phyloP scores from a whole-genome alignment of 2,329 filamentous ascomycete species.

The Colletotrichum limetticola region DNA sequence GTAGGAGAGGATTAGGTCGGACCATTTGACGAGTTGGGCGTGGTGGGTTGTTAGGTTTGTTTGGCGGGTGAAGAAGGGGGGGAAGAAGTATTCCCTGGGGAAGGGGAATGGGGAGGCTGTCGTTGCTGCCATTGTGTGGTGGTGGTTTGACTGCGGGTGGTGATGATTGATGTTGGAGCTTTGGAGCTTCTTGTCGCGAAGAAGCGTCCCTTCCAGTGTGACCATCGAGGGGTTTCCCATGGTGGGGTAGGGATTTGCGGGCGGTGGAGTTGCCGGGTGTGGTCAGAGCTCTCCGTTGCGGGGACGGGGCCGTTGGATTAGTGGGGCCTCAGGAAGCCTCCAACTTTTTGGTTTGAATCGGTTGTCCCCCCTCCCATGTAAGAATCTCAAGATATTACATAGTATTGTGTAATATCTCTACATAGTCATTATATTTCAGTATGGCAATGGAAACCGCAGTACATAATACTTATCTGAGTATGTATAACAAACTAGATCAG shows the following conservation, averaged over 20 bases:
- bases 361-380: not conserved
- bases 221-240: not conserved
- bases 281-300: not conserved
- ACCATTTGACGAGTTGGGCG: conserved; percentile 87
- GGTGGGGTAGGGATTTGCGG: not conserved
- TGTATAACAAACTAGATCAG: no score
- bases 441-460: no score
- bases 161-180: not conserved
- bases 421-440: no score
- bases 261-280: not conserved
- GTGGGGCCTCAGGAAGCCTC: not conserved
- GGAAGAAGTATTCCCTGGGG: conserved; percentile 78
- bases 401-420: no score
- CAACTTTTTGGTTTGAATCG: not conserved
- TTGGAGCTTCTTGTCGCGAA: not conserved
- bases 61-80: conserved; percentile 87
- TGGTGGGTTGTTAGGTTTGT: conserved; percentile 78
- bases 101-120: conserved; percentile 58
- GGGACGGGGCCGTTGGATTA: not conserved
- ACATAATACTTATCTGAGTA: no score
- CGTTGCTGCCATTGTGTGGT: conserved; percentile 2
- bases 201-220: not conserved
- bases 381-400: not conserved
- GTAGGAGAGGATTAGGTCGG: conserved; percentile 85
- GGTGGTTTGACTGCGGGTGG: not conserved